Evolutionary conservation across 305 asterid genomes (phyloP), one percentile per base, ranked within the genome.

Genomic region (Solanum aculeatissimum): DNA sequence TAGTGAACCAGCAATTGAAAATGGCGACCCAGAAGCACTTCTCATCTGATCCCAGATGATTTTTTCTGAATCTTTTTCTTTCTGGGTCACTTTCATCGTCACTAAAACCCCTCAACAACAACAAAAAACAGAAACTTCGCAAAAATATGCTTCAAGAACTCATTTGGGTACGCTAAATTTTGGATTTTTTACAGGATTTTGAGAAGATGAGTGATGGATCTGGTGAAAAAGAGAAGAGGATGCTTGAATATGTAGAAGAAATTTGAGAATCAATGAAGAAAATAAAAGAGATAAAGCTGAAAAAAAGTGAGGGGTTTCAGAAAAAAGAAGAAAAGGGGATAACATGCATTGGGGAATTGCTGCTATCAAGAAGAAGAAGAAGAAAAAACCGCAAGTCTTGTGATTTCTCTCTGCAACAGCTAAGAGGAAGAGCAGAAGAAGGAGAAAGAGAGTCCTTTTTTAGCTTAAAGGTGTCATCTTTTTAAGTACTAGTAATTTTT

Each of bases 31-130:
- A 2, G 89, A 78, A 6, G 89, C 87, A 40, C 82, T 87, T 87
- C 90, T 89, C 93, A 92, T 86, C 84, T 94, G 91, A 69, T 93
- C 98, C 98, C 65, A 51, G 43, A 90, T 79, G 4, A 89, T 84
- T 79, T 94, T 96, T 49, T 93, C 97, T 2, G 93, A 78, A 63
- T 90, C 90, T n/a, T 90, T 92, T 53, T 89, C 91, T 16, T 90
- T 92, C 16, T 92, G 95, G 53, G 60, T 87, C 58, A 88, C 84
- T 63, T 93, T 94, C 98, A 94, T 94, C 57, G 18, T 42, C 63
- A 25, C 70, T 57, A 75, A 47, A 75, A n/a, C 9, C 27, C 16
- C 29, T 8, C 32, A 38, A 70, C 25, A 70, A 29, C 9, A 23
- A 47, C 49, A 2, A 25, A 45, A 23, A 12, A 5, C 54, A 12